Percentiles rank a stretch among this genome's conserved stretches.
Conservation (phyloP, 163 green algal genomes). For the Trebouxiophyceae sp. region DNA sequence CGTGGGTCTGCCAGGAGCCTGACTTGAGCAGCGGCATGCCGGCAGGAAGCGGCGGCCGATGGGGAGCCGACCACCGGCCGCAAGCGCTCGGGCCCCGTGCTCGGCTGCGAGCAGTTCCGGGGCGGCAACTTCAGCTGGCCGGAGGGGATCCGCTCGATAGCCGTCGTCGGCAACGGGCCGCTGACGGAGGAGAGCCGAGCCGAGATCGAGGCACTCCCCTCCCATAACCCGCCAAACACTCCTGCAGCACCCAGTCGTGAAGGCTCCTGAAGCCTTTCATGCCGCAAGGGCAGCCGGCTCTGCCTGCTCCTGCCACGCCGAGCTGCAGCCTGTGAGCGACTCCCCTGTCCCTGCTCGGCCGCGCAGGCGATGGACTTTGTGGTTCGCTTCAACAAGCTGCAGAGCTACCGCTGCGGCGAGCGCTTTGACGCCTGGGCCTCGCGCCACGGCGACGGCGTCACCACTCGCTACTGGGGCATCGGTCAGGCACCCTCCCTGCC, state of each 20-base stretch:
- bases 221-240: no score
- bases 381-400: neutral
- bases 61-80: neutral
- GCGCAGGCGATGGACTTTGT: neutral
- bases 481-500: neutral
- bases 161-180: neutral
- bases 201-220: no score
- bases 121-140: neutral
- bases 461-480: neutral
- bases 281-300: no score
- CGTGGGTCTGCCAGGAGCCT: no score
- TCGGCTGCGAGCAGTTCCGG: neutral
- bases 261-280: no score
- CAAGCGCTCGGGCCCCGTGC: neutral
- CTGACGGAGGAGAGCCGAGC: neutral
- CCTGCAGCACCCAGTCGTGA: no score
- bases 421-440: neutral
- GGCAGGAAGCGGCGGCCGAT: no score
- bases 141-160: neutral
- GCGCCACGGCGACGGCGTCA: neutral
- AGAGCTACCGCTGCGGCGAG: neutral
- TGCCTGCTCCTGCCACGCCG: no score
- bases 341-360: no score
- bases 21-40: no score
- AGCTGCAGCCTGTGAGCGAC: no score